These are phyloP conservation scores for Botryotinia narcissicola DNA, from an alignment of 2,329 filamentous ascomycete genomes.

Conservation along the genomic window DNA sequence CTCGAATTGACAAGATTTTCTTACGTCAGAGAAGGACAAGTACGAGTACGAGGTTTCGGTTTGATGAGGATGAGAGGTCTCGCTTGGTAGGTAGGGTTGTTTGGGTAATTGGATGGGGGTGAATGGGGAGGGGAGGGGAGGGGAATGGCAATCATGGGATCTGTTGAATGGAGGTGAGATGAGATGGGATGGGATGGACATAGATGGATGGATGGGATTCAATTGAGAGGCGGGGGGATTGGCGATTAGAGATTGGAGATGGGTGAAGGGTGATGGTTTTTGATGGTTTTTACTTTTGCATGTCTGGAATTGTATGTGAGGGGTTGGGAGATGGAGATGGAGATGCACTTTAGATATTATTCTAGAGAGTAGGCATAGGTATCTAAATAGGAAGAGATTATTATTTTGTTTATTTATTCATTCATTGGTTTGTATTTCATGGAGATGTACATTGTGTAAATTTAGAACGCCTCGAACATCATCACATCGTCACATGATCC, in stretches of 20 bases:
- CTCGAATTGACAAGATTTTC: no score
- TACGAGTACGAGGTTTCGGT: background rate
- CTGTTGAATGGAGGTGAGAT: background rate
- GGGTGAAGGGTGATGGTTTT: background rate
- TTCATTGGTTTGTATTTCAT: background rate
- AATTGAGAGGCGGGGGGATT: background rate
- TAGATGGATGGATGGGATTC: background rate
- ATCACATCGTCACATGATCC: background rate
- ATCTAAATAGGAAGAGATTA: background rate
- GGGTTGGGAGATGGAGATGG: background rate
- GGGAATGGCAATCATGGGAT: background rate
- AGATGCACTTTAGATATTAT: background rate
- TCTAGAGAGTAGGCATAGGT: background rate
- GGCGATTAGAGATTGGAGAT: background rate
- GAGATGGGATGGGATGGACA: background rate
- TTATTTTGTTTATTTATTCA: background rate
- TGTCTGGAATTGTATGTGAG: background rate
- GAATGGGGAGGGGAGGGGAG: no score
- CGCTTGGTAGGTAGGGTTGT: no score
- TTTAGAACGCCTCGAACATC: background rate
- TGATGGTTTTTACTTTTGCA: background rate
- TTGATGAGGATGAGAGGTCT: background rate
- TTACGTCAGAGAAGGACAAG: no score
- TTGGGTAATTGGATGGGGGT: no score
- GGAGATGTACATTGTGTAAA: background rate